Evolutionary conservation across 2,329 filamentous ascomycete genomes (phyloP).

Genomic region (Talaromyces sp.): DNA sequence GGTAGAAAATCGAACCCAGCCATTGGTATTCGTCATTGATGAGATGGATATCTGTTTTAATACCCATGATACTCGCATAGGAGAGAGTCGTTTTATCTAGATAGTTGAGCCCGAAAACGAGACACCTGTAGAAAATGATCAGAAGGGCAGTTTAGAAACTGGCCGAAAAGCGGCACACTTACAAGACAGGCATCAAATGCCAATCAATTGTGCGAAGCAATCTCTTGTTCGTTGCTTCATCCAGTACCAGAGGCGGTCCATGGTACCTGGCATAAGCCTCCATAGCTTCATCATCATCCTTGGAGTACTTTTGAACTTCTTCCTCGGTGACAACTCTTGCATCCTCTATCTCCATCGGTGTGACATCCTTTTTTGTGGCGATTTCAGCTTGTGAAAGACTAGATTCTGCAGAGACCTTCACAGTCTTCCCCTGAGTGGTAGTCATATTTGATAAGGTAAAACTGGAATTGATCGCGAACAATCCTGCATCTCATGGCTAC

Average conservation of each 20-base stretch:
- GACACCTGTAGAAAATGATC: not conserved
- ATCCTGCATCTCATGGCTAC: not conserved
- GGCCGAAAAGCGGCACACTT: not conserved
- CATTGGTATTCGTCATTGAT: not conserved
- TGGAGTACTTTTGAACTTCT: constrained; percentile 39
- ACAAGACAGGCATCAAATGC: constrained; percentile 49
- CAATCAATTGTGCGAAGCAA: constrained; percentile 56
- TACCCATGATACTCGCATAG: not conserved
- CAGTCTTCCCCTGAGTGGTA: not conserved
- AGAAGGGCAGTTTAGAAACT: too few species aligned
- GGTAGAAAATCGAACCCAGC: not conserved
- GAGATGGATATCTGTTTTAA: not conserved
- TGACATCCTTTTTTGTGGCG: not conserved
- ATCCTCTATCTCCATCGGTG: not conserved
- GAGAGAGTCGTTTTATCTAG: not conserved
- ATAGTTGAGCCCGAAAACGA: not conserved
- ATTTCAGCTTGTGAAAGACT: not conserved
- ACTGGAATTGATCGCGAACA: not conserved
- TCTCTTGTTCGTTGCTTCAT: constrained; percentile 52
- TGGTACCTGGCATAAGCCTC: constrained; percentile 48
- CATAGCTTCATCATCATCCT: constrained; percentile 56
- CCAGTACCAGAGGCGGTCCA: constrained; percentile 49
- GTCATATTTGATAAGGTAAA: not conserved
- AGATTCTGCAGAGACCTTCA: not conserved
- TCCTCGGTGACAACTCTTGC: not conserved